phyloP scores from a whole-genome alignment of 345 rosid species.

The sweet orange (Citrus sinensis) region DNA sequence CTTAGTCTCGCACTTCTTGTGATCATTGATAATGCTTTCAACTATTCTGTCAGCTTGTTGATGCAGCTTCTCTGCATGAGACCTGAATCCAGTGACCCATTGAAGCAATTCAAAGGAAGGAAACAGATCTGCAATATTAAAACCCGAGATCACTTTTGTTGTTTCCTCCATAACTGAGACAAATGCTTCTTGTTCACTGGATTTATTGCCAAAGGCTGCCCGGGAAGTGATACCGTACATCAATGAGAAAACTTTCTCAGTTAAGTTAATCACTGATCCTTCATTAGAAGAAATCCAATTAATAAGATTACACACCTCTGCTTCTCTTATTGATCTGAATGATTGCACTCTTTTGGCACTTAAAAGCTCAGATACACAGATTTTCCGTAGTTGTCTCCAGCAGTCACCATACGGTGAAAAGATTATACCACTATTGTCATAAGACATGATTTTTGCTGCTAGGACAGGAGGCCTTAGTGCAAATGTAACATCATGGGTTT shows the following conservation, averaged over 20 bases:
- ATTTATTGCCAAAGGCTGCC: slow-evolving; percentile 24
- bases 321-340: slow-evolving; percentile 22
- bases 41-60: slow-evolving; percentile 10
- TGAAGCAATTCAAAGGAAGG: slow-evolving; percentile 26
- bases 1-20: not conserved
- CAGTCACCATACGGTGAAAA: slow-evolving; percentile 24
- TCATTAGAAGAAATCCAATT: not conserved
- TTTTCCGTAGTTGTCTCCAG: slow-evolving; percentile 29
- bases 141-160: not conserved
- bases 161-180: not conserved
- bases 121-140: slow-evolving; percentile 18
- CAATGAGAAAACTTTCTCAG: slow-evolving; percentile 10
- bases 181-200: slow-evolving; percentile 21
- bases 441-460: not conserved
- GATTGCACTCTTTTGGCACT: slow-evolving; percentile 22
- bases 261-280: slow-evolving; percentile 23
- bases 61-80: slow-evolving; percentile 12
- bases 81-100: slow-evolving; percentile 13
- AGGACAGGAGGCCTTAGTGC: slow-evolving; percentile 20
- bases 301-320: slow-evolving; percentile 17
- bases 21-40: slow-evolving; percentile 17
- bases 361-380: slow-evolving; percentile 18
- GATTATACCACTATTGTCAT: slow-evolving; percentile 6
- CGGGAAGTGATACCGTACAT: slow-evolving; percentile 12
- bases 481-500: slow-evolving; percentile 29